A percentile compares a stretch with the other conserved stretches of the same genome.
Conservation (phyloP, 202 grass and related monocot genomes). For the Setaria italica region DNA sequence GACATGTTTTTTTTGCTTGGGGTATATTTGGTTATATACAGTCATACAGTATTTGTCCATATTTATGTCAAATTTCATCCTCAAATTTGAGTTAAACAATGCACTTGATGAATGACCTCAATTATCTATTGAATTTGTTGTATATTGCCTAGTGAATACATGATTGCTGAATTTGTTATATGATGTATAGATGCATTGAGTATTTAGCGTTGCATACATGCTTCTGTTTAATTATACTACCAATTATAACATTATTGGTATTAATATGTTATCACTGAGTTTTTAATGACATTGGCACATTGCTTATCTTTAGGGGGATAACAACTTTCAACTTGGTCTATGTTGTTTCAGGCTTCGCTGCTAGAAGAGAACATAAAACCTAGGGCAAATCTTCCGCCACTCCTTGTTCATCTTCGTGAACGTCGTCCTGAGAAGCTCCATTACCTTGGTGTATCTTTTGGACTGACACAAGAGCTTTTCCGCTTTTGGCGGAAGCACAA, state of each 20-base stretch:
- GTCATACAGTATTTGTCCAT: background rate
- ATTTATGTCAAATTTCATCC: background rate
- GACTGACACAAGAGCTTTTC: slow-evolving; percentile 88
- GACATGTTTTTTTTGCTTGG: background rate
- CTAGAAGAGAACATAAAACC: slow-evolving; percentile 89
- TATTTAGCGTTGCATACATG: background rate
- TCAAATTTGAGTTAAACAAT: background rate
- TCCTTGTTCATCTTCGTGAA: slow-evolving; percentile 75
- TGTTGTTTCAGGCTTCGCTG: slow-evolving; percentile 73
- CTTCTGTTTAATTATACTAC: background rate
- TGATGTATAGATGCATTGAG: background rate
- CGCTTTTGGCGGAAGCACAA: slow-evolving; percentile 92
- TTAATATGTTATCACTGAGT: background rate
- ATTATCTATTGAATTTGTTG: background rate
- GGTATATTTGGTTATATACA: background rate
- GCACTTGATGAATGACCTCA: background rate
- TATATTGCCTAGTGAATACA: background rate
- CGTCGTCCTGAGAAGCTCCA: slow-evolving; percentile 85
- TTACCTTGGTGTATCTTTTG: slow-evolving; percentile 94
- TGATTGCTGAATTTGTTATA: background rate
- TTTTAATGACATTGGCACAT: background rate
- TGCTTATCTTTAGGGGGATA: slow-evolving; percentile 2
- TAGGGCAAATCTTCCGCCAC: slow-evolving; percentile 78
- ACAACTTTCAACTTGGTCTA: slow-evolving; percentile 24
- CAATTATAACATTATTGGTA: background rate